These are phyloP conservation scores for Aspergillus sp. DNA, from an alignment of 2,329 filamentous ascomycete species.

Conservation along the genomic window DNA sequence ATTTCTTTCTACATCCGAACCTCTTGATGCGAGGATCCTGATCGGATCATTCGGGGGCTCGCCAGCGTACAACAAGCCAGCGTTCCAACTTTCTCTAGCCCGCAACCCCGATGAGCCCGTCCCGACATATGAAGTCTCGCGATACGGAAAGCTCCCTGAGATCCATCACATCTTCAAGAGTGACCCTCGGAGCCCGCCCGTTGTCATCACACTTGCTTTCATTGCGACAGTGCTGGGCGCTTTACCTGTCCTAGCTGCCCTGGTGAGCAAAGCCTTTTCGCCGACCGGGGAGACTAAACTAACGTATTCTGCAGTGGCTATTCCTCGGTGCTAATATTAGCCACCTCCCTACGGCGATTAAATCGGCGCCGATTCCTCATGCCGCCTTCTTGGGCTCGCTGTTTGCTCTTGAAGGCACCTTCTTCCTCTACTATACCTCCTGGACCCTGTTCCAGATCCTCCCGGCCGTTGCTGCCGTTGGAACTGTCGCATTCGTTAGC, in stretches of 20 bases:
- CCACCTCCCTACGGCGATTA: constrained; percentile 74
- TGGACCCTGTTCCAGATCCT: constrained; percentile 93
- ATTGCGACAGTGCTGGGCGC: constrained; percentile 69
- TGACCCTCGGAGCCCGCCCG: constrained; percentile 77
- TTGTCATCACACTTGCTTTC: constrained; percentile 77
- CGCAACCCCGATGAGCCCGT: constrained; percentile 62
- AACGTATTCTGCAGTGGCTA: constrained; percentile 63
- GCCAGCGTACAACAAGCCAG: constrained; percentile 63
- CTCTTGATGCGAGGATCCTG: constrained; percentile 77
- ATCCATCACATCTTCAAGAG: constrained; percentile 88
- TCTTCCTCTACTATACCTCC: constrained; percentile 88
- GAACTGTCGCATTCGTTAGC: constrained; percentile 74
- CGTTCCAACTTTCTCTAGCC: constrained; percentile 71
- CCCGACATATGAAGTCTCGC: constrained; percentile 65
- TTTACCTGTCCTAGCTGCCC: constrained; percentile 69
- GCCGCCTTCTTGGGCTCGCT: constrained; percentile 83
- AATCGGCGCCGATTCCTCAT: constrained; percentile 77
- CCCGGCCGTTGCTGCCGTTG: constrained; percentile 68
- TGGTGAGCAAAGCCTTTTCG: constrained; percentile 52
- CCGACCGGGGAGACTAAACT: background rate
- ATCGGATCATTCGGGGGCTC: constrained; percentile 83
- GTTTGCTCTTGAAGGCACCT: constrained; percentile 82
- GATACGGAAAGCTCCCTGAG: constrained; percentile 80
- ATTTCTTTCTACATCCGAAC: constrained; percentile 66
- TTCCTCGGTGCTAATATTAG: constrained; percentile 78